A percentile compares a stretch with the other conserved stretches of the same genome.
Conservation (phyloP, 179 eudicot species). For the Beta macrorhiza region DNA sequence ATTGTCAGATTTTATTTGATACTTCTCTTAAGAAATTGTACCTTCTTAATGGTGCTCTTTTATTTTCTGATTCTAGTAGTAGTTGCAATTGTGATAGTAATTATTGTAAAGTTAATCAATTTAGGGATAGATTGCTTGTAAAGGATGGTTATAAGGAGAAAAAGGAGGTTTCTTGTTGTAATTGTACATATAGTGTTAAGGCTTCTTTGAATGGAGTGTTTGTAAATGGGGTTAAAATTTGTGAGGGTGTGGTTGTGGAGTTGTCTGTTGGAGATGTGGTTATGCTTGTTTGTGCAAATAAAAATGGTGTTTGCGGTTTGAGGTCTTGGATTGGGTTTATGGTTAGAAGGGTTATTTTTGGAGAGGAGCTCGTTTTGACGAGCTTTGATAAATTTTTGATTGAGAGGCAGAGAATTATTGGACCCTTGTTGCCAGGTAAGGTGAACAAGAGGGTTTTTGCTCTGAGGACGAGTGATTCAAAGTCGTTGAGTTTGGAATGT, state of each 20-base stretch:
- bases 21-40: conserved; percentile 44
- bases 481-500: conserved; percentile 25
- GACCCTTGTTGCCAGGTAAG: conserved; percentile 33
- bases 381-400: conserved; percentile 17
- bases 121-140: conserved; percentile 31
- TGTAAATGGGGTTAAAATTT: conserved; percentile 65
- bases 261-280: conserved; percentile 70
- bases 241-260: conserved; percentile 45
- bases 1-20: conserved; percentile 64
- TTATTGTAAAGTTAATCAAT: conserved; percentile 31
- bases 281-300: conserved; percentile 31
- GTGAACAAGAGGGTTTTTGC: conserved; percentile 44
- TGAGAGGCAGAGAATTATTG: conserved; percentile 24
- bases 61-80: conserved; percentile 11
- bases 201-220: conserved; percentile 72
- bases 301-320: conserved; percentile 30
- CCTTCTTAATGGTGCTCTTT: conserved; percentile 56
- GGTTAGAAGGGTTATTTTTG: conserved; percentile 49
- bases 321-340: conserved; percentile 58
- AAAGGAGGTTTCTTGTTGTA: conserved; percentile 2
- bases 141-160: conserved; percentile 11
- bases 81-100: background rate
- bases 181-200: conserved; percentile 38
- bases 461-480: conserved; percentile 25
- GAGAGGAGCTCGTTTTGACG: conserved; percentile 52